Conservation (phyloP, 2,329 filamentous ascomycete species). For the Claviceps lovelessii region DNA sequence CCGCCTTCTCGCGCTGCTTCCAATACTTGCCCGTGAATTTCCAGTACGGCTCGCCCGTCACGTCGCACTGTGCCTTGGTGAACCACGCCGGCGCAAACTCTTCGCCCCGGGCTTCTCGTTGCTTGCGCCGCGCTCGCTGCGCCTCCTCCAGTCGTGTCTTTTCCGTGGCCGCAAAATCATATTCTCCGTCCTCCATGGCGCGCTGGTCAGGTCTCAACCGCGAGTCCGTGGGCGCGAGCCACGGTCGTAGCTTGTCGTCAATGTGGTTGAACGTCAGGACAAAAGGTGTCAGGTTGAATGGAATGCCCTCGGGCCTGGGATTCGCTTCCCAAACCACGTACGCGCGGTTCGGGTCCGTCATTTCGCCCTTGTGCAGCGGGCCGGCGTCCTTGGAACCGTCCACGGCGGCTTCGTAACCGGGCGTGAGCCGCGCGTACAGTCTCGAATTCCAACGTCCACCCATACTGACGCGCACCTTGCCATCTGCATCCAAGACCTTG, state of each 20-base stretch:
- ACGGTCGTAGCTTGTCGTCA: conserved; percentile 61
- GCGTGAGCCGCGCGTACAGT: conserved; percentile 84
- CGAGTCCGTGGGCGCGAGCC: conserved; percentile 84
- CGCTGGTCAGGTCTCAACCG: conserved; percentile 86
- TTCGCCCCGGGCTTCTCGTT: conserved; percentile 63
- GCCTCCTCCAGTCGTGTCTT: conserved; percentile 91
- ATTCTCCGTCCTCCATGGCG: conserved; percentile 97
- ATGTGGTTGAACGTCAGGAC: conserved; percentile 88
- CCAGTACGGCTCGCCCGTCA: conserved; percentile 86
- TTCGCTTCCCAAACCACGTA: conserved; percentile 91
- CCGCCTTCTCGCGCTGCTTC: conserved; percentile 54
- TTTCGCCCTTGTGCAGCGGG: conserved; percentile 33
- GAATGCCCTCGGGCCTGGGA: conserved; percentile 64
- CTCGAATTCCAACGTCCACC: conserved; percentile 96
- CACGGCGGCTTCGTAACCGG: conserved; percentile 68
- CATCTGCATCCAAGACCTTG: conserved; percentile 65
- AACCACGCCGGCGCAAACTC: conserved; percentile 85
- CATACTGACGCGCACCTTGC: conserved; percentile 75
- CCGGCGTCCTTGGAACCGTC: conserved; percentile 36
- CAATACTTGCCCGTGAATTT: conserved; percentile 81
- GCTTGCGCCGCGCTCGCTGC: conserved; percentile 61
- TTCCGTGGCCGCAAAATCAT: conserved; percentile 81
- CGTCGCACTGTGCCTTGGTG: conserved; percentile 50
- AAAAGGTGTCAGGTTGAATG: conserved; percentile 95
- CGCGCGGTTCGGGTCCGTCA: conserved; percentile 55